These are phyloP conservation scores for Sporisorium iseilematis-ciliati DNA, from an alignment of 1,284 basidiomycete species.

Conservation along the genomic window DNA sequence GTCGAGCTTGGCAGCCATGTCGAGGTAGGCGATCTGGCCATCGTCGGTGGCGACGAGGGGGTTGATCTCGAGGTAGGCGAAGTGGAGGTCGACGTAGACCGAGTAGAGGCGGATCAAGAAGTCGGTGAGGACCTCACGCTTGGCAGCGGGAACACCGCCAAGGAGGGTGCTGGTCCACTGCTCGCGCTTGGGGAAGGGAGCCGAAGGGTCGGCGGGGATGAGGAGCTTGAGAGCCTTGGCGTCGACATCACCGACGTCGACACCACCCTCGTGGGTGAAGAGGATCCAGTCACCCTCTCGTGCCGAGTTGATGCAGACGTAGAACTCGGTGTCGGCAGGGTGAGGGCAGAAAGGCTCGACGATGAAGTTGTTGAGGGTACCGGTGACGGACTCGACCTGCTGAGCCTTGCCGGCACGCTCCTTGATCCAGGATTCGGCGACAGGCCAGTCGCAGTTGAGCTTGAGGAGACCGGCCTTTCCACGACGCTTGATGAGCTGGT, in stretches of 20 bases:
- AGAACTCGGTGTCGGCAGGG: slow-evolving; percentile 92
- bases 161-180: slow-evolving; percentile 67
- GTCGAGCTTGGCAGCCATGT: slow-evolving; percentile 99
- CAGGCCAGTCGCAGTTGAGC: slow-evolving; percentile 92
- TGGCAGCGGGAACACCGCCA: slow-evolving; percentile 54
- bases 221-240: slow-evolving; percentile 92
- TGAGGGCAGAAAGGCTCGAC: slow-evolving; percentile 98
- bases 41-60: slow-evolving; percentile 94
- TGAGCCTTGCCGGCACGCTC: slow-evolving; percentile 93
- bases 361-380: slow-evolving; percentile 96
- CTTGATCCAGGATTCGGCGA: slow-evolving; percentile 80
- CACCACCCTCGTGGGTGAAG: slow-evolving; percentile 99
- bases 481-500: slow-evolving; percentile 99
- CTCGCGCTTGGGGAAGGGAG: slow-evolving; percentile 85
- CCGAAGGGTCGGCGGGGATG: slow-evolving; percentile 82
- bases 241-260: slow-evolving; percentile 98
- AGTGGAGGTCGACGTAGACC: slow-evolving; percentile 86
- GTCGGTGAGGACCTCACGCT: slow-evolving; percentile 72
- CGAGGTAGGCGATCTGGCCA: slow-evolving; percentile 90
- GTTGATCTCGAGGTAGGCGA: slow-evolving; percentile 99
- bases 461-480: slow-evolving; percentile 94
- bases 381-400: slow-evolving; percentile 91
- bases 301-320: slow-evolving; percentile 96
- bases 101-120: slow-evolving; percentile 95
- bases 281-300: slow-evolving; percentile 96